Base-by-base conservation (phyloP, 305 asterid species). In the Withania somnifera region DNA sequence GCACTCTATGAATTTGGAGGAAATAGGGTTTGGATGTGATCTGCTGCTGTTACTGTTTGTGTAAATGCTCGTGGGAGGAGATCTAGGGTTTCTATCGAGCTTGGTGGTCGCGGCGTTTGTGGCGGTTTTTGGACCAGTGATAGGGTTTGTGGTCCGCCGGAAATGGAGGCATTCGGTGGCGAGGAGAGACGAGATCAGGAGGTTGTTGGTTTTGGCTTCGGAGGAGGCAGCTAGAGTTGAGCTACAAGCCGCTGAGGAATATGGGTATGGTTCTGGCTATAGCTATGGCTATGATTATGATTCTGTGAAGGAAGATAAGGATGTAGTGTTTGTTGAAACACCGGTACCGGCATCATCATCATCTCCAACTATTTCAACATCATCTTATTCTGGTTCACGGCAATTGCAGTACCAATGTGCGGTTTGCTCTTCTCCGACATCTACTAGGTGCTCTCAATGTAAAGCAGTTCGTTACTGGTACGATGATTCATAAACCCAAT, bases 401-500 rank as follows among this genome's bases (percentile, higher is more conserved):
- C 89, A 82, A 64, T 52, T 85, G 66, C 94, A 83, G 90, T 83
- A 90, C 82, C 90, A 87, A 69, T 94, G 97, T 84, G 96, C 91
- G 84, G 91, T 87, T 71, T 94, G 98, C 77, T 81, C 85, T 63
- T 69, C 87, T 34, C 94, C 93, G 5, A 90, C 96, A 11, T 86
- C 91, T 28, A 88, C 91, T 4, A 90, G 95, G 58, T 94, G 98
- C 82, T 87, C 90, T 77, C 93, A 84, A 86, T 94, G 98, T 86
- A 94, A 92, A 90, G 86, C 96, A 24, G 95, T 90, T 83, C 92
- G 78, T 81, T 94, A 94, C 87, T 94, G 98, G 98, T 94, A 90
- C 38, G 93, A 22, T 57, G 66, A 38, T 51, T 63, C 56, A 78
- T 19, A 79, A 63, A 32, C 58, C 69, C 66, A 54, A 8, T 32